Base-by-base conservation (phyloP, 2,329 filamentous ascomycete species). In the Zasmidium angulare region DNA sequence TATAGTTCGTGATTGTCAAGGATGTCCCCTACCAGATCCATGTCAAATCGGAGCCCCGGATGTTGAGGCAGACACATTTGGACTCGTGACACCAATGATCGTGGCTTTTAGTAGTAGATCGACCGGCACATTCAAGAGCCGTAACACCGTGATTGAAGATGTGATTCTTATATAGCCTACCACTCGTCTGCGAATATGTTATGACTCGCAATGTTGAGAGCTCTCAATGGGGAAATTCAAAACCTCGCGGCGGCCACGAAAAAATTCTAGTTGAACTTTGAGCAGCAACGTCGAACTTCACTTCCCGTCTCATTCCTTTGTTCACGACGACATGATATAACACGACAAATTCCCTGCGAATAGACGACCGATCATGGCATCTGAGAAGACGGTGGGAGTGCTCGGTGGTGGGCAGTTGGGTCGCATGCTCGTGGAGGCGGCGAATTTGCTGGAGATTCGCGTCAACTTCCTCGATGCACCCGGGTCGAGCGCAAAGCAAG, bases 401-500 rank as follows among this genome's bases (percentile, higher is more conserved):
- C 70, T 78, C 1, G 76, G 76, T 46, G 80, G 80, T 46, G 80
- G 80, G 68, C 80, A 82, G 78, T 84, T 99, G 46, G 95, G 93
- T 61, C 90, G 91, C 65, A 98, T 98, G 95, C 85, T 98, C 20
- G 89, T 90, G 65, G 91, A 98, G 79, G 88, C 89, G n/a, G 92
- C 93, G 31, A 86, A 88, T 71, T 79, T 84, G 66, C 84, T 96
- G 59, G 91, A 91, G 68, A 86, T 96, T 66, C 84, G 89, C 65
- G 84, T 95, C 66, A 90, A 88, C 59, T 82, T 96, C 46, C 84
- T 96, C 50, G 93, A 97, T 74, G 86, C 84, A 47, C 86, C 86
- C 58, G 84, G 87, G 65, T 86, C 89, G 46, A 91, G 93, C 14
- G 90, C 93, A 59, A 95, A 93, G 77, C 91, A 96, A 78, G 88